These are phyloP conservation scores for Gossypium arboreum DNA, from an alignment of 345 rosid genomes.

Conservation along the genomic window DNA sequence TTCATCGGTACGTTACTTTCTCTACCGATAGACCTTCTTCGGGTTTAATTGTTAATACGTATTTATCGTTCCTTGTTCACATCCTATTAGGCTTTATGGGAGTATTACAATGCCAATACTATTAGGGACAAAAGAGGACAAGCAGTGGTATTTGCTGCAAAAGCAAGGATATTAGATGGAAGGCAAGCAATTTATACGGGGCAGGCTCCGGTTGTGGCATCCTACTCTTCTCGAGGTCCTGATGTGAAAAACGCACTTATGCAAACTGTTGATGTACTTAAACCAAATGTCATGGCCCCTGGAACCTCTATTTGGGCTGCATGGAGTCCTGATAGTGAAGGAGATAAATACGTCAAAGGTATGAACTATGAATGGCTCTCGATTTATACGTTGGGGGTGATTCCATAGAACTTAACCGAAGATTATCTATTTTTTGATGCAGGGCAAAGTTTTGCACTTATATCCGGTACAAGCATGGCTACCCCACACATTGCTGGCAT, in stretches of 20 bases:
- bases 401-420: background rate
- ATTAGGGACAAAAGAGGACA: constrained; percentile 28
- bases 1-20: constrained; percentile 28
- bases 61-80: background rate
- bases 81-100: constrained; percentile 36
- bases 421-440: constrained; percentile 11
- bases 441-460: constrained; percentile 44
- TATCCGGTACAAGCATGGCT: constrained; percentile 48
- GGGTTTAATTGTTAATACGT: background rate
- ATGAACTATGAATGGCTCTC: background rate
- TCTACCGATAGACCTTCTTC: background rate
- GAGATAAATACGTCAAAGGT: constrained; percentile 41
- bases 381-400: background rate
- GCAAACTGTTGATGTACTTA: constrained; percentile 48
- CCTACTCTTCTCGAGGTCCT: constrained; percentile 50
- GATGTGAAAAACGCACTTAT: constrained; percentile 41
- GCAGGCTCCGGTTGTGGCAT: constrained; percentile 42
- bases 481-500: constrained; percentile 47
- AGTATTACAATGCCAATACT: constrained; percentile 39
- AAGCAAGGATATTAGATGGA: constrained; percentile 41
- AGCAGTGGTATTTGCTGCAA: constrained; percentile 32
- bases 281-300: constrained; percentile 50
- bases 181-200: constrained; percentile 32
- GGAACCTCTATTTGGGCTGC: constrained; percentile 56
- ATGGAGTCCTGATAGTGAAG: constrained; percentile 42